Evolutionary conservation across 257 asterid genomes (phyloP).

Genomic region (Solanum dulcamara): DNA sequence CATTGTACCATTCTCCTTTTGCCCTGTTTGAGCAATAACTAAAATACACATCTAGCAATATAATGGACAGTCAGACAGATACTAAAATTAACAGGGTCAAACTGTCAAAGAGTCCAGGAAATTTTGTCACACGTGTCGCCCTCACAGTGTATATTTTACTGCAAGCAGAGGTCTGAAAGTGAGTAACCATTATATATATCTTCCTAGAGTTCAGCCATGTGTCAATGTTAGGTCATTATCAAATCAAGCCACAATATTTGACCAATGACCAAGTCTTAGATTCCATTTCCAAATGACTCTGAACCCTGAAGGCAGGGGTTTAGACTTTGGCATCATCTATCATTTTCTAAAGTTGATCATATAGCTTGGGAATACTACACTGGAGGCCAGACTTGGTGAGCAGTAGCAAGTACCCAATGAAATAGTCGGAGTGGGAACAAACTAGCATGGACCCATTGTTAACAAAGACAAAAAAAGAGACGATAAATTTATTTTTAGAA

Average conservation of each 20-base stretch:
- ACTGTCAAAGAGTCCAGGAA: background rate
- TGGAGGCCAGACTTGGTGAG: background rate
- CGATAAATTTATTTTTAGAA: background rate
- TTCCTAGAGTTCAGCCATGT: background rate
- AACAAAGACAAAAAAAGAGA: background rate
- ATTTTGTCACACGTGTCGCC: background rate
- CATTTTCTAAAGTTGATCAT: background rate
- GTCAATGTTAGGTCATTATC: background rate
- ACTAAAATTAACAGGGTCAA: background rate
- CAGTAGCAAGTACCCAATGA: background rate
- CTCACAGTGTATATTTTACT: background rate
- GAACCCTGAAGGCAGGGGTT: background rate
- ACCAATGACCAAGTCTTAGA: background rate
- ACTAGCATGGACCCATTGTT: background rate
- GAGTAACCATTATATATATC: background rate
- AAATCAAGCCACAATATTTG: constrained; percentile 1
- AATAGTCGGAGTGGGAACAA: background rate
- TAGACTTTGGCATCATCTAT: background rate
- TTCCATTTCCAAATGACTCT: background rate
- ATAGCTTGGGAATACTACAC: background rate
- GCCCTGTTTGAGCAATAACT: background rate
- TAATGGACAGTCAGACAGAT: background rate
- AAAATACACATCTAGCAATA: background rate
- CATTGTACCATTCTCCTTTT: background rate
- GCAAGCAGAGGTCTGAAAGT: background rate